These are phyloP conservation scores for Alternaria angustiovoidea DNA, from an alignment of 2,329 filamentous ascomycete species.

Conservation along the genomic window DNA sequence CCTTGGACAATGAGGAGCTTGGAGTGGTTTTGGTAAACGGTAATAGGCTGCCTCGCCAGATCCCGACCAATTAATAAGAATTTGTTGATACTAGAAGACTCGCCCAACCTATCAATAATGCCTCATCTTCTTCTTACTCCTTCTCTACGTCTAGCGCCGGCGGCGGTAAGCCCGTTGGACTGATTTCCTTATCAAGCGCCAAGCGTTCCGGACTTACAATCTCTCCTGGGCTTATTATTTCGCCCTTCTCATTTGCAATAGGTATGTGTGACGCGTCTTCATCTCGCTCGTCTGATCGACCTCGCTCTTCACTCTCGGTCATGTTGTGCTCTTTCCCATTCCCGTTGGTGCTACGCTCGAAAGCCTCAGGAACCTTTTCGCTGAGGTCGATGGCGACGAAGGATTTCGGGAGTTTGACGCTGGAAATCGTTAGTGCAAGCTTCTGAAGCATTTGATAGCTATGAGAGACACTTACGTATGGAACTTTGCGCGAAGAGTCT, in stretches of 20 bases:
- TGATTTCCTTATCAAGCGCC: constrained; percentile 11
- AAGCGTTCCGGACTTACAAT: not conserved
- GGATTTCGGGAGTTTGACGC: constrained; percentile 60
- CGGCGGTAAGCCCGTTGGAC: constrained; percentile 15
- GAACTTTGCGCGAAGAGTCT: constrained; percentile 93
- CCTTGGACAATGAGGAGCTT: not conserved
- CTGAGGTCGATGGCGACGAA: constrained; percentile 61
- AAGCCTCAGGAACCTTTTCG: constrained; percentile 59
- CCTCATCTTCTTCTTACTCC: not conserved
- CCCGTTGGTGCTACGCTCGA: constrained; percentile 34
- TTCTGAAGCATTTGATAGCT: not conserved
- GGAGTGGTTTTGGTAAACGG: not conserved
- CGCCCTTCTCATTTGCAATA: constrained; percentile 12
- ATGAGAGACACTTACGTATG: constrained; percentile 73
- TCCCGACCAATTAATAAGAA: not conserved
- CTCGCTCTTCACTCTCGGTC: constrained; percentile 25
- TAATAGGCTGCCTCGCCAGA: not conserved
- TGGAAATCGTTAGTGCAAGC: constrained; percentile 22
- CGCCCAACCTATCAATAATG: not conserved
- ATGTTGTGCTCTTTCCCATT: constrained; percentile 33
- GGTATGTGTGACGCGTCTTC: constrained; percentile 14
- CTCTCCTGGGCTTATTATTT: constrained; percentile 4
- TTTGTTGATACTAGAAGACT: not conserved
- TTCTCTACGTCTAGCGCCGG: constrained; percentile 19
- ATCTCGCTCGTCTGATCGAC: constrained; percentile 28